These are phyloP conservation scores for Asterochloris erici DNA, from an alignment of 139 green algal genomes.

Conservation along the genomic window DNA sequence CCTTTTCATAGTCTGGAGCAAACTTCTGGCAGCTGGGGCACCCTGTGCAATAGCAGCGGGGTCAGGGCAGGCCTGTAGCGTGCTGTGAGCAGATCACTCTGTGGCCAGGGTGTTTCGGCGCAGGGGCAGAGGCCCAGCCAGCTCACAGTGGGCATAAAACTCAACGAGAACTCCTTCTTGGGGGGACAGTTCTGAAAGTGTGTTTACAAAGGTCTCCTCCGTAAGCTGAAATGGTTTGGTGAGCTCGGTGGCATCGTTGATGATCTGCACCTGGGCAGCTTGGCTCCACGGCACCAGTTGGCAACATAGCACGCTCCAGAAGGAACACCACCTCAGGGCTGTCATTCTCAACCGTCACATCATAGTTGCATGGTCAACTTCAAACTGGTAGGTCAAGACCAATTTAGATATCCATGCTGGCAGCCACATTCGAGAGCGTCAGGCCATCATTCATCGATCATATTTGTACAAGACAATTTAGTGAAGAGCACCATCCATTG, in stretches of 20 bases:
- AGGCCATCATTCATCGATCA: too few relatives aligned
- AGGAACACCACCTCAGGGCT: too few relatives aligned
- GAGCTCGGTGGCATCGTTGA: background rate
- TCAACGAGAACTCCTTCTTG: constrained; percentile 19
- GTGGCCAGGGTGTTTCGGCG: too few relatives aligned
- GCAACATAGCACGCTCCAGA: background rate
- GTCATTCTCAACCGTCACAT: too few relatives aligned
- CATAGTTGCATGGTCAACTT: too few relatives aligned
- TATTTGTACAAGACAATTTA: too few relatives aligned
- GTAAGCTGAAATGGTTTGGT: constrained; percentile 13
- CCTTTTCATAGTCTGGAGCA: constrained; percentile 50
- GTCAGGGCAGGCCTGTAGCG: background rate
- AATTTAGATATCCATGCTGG: too few relatives aligned
- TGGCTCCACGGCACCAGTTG: background rate
- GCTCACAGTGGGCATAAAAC: constrained; percentile 28
- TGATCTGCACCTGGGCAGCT: background rate
- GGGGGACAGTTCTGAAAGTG: background rate
- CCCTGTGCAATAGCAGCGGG: constrained; percentile 10
- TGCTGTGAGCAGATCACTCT: too few relatives aligned
- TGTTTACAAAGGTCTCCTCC: constrained; percentile 4
- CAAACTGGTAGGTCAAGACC: too few relatives aligned
- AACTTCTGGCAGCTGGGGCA: constrained; percentile 54
- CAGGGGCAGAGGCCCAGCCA: background rate
- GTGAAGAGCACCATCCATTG: too few relatives aligned
- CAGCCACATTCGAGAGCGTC: too few relatives aligned